phyloP scores from a whole-genome alignment of 257 asterid genomes.

The Fraxinus americana region DNA sequence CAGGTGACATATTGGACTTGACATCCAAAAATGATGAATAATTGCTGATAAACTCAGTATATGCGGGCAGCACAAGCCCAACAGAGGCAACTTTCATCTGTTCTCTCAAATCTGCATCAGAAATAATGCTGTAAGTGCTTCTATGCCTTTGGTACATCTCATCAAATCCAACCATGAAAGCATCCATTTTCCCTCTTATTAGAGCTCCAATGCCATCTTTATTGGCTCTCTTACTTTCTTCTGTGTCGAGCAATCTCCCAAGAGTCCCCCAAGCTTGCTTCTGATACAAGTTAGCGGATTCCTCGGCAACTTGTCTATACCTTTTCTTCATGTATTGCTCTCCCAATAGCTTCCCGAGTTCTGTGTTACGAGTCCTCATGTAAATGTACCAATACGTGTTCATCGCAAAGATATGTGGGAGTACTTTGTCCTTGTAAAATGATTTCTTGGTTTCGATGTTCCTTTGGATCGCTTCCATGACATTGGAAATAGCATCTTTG shows the following conservation, averaged over 20 bases:
- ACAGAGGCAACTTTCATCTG: conserved; percentile 70
- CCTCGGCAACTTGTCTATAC: conserved; percentile 66
- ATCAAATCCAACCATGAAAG: conserved; percentile 52
- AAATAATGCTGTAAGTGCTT: conserved; percentile 52
- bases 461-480: conserved; percentile 78
- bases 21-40: conserved; percentile 37
- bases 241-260: conserved; percentile 48
- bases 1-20: conserved; percentile 41
- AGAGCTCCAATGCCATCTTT: conserved; percentile 33
- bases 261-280: conserved; percentile 76
- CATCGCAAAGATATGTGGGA: conserved; percentile 59
- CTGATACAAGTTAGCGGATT: conserved; percentile 72
- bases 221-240: conserved; percentile 33
- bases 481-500: conserved; percentile 57
- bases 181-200: conserved; percentile 57
- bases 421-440: conserved; percentile 55
- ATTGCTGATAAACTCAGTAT: conserved; percentile 45
- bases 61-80: conserved; percentile 54
- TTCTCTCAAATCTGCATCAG: conserved; percentile 75
- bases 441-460: conserved; percentile 56
- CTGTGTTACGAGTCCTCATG: conserved; percentile 65
- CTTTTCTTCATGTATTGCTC: conserved; percentile 64
- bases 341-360: conserved; percentile 65
- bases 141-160: conserved; percentile 54
- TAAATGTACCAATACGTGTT: conserved; percentile 80